Evolutionary conservation across 176 grass and related monocot genomes (phyloP).

Genomic region (Lolium rigidum): DNA sequence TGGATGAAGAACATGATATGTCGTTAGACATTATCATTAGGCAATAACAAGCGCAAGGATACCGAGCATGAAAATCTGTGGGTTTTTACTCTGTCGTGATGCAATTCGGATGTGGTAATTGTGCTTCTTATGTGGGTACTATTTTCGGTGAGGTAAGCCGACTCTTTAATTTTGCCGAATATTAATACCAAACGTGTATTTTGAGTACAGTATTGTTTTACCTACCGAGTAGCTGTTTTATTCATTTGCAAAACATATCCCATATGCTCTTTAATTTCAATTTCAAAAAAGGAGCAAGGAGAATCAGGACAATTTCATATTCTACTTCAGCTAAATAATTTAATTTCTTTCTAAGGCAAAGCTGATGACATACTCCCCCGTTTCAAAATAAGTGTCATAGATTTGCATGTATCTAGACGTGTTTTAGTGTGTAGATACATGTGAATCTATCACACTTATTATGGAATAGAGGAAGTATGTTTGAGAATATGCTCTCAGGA

Average conservation of each 20-base stretch:
- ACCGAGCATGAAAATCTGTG: no score
- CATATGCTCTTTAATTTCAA: neutral
- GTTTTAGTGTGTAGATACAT: no score
- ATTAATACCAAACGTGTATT: neutral
- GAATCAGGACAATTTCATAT: no score
- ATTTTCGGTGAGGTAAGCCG: neutral
- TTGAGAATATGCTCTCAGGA: conserved; percentile 26
- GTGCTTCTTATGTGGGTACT: neutral
- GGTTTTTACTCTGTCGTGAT: neutral
- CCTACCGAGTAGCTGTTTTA: neutral
- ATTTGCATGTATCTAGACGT: no score
- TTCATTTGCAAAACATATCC: neutral
- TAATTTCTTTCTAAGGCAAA: no score
- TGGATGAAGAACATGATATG: neutral
- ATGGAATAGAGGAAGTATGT: neutral
- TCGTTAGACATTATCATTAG: no score
- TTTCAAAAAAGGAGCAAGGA: neutral
- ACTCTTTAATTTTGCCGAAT: neutral
- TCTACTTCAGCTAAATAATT: no score
- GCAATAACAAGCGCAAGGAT: no score
- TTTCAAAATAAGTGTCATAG: no score
- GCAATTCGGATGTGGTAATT: neutral
- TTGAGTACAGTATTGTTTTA: neutral
- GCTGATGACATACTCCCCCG: no score
- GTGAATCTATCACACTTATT: no score